These are phyloP conservation scores for Penicillium dipodomyicola DNA, from an alignment of 495 filamentous ascomycete genomes.

Conservation along the genomic window DNA sequence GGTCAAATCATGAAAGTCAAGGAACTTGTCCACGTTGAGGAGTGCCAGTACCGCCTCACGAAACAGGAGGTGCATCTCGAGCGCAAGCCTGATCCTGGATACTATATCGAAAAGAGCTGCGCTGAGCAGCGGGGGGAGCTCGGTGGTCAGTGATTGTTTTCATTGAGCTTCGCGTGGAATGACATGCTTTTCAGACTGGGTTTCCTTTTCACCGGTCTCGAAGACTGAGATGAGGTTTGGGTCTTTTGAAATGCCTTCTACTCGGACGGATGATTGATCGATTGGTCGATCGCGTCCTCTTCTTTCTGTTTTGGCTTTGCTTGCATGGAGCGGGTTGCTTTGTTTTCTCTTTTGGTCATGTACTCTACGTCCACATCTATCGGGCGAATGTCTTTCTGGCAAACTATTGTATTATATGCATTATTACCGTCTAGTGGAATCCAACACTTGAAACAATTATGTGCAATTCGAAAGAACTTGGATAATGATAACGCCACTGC, in stretches of 20 bases:
- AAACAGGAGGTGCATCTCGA: constrained; percentile 69
- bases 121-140: constrained; percentile 32
- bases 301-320: constrained; percentile 23
- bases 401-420: constrained; percentile 38
- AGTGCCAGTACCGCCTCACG: constrained; percentile 70
- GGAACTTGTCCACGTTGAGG: constrained; percentile 83
- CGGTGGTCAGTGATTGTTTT: constrained; percentile 15
- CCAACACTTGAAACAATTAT: constrained; percentile 18
- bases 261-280: not conserved
- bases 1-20: constrained; percentile 98
- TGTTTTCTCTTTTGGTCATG: constrained; percentile 27
- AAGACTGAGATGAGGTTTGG: not conserved
- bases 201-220: not conserved
- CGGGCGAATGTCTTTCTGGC: constrained; percentile 5
- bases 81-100: constrained; percentile 80
- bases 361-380: constrained; percentile 24
- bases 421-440: constrained; percentile 1
- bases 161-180: not conserved
- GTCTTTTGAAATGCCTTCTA: not conserved
- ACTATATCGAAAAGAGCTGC: constrained; percentile 70
- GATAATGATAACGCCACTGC: constrained; percentile 12
- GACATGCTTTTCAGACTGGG: not conserved
- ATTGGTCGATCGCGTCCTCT: constrained; percentile 7
- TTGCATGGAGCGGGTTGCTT: constrained; percentile 46
- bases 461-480: constrained; percentile 25